phyloP scores from a whole-genome alignment of 768 basidiomycete genomes.

The Panaeolus papilionaceus region DNA sequence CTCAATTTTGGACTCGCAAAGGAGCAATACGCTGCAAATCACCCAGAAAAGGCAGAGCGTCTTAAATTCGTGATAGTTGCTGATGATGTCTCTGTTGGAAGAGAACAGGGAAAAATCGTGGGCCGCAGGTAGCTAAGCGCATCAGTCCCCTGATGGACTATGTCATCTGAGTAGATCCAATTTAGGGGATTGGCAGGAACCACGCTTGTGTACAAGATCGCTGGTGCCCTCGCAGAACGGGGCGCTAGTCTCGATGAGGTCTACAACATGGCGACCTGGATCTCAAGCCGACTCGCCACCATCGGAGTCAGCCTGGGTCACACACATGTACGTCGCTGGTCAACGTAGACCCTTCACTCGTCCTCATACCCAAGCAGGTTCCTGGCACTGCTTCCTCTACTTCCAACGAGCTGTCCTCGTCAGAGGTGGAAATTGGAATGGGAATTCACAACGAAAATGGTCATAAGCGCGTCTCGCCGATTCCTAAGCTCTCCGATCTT shows the following conservation, averaged over 20 bases:
- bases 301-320: conserved; percentile 90
- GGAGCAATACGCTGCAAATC: conserved; percentile 77
- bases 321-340: conserved; percentile 66
- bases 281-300: conserved; percentile 73
- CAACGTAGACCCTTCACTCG: neutral
- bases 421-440: conserved; percentile 88
- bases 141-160: neutral
- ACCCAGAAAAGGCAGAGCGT: conserved; percentile 68
- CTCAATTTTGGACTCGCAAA: conserved; percentile 92
- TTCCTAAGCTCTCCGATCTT: conserved; percentile 74
- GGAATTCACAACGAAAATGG: conserved; percentile 94
- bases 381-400: conserved; percentile 70
- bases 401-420: conserved; percentile 57
- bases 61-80: conserved; percentile 85
- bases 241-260: conserved; percentile 77
- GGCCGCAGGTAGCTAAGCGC: conserved; percentile 66
- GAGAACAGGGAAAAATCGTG: conserved; percentile 81
- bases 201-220: conserved; percentile 88
- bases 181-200: conserved; percentile 82
- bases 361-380: conserved; percentile 50
- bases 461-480: conserved; percentile 66
- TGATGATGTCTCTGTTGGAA: conserved; percentile 90
- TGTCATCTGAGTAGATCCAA: neutral
- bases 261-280: conserved; percentile 66
- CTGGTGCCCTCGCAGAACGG: conserved; percentile 77